Conservation (phyloP, 2,329 filamentous ascomycete genomes). For the Septoria linicola region DNA sequence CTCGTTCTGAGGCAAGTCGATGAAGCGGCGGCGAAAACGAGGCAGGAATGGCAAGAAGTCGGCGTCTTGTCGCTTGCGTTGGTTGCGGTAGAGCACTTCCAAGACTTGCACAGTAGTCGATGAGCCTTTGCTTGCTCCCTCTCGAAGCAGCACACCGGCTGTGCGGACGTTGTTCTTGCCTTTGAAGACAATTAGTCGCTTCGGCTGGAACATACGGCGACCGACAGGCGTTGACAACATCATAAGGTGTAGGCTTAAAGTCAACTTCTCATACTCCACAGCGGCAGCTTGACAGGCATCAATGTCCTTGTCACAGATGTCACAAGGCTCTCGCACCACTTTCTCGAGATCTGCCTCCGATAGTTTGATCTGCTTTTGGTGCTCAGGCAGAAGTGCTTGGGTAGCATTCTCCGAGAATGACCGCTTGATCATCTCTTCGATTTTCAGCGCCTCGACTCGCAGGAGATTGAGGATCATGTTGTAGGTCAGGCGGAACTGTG, state of each 20-base stretch:
- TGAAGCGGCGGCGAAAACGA: conserved; percentile 65
- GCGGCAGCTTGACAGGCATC: conserved; percentile 78
- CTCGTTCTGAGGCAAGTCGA: conserved; percentile 64
- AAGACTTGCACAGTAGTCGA: conserved; percentile 73
- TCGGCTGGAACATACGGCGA: conserved; percentile 71
- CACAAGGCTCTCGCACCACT: conserved; percentile 80
- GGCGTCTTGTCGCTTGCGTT: conserved; percentile 71
- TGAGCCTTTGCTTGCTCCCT: conserved; percentile 67
- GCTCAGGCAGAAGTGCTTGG: conserved; percentile 87
- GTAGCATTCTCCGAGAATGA: conserved; percentile 98
- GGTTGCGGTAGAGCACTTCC: conserved; percentile 65
- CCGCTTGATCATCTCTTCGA: conserved; percentile 99
- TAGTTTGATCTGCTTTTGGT: conserved; percentile 89
- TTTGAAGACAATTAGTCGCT: conserved; percentile 79
- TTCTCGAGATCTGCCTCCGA: conserved; percentile 90
- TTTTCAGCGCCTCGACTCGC: conserved; percentile 92
- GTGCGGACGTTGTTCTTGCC: conserved; percentile 75
- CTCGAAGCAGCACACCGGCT: conserved; percentile 74
- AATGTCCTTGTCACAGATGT: conserved; percentile 76
- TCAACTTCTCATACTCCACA: conserved; percentile 77
- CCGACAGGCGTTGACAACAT: conserved; percentile 79
- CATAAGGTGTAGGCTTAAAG: conserved; percentile 73
- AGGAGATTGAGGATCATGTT: conserved; percentile 98
- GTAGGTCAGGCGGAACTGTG: conserved; percentile 95
- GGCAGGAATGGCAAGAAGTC: conserved; percentile 83